Evolutionary conservation across 192 early-diverging fungal genomes (phyloP).

Genomic region (Gamsiella multidivaricata): DNA sequence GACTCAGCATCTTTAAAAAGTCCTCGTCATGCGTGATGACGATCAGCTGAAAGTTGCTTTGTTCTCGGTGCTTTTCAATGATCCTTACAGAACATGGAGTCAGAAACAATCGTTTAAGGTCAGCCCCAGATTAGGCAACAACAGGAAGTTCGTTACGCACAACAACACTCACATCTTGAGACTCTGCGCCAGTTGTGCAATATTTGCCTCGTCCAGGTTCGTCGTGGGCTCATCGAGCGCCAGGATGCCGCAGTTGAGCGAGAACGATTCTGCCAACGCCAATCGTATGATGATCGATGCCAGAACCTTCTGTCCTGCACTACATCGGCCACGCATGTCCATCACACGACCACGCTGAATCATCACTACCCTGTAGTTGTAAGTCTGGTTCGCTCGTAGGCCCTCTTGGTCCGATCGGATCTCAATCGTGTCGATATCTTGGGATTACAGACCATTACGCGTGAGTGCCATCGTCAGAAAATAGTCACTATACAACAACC

Average conservation of each 20-base stretch:
- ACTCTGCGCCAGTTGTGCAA: conserved; percentile 84
- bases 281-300: conserved; percentile 95
- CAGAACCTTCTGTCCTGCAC: conserved; percentile 97
- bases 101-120: no score
- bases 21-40: conserved; percentile 98
- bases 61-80: conserved; percentile 79
- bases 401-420: conserved; percentile 91
- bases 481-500: no score
- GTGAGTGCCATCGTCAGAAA: neutral
- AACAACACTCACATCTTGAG: conserved; percentile 69
- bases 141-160: no score
- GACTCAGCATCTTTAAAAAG: conserved; percentile 87
- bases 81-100: conserved; percentile 61
- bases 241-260: conserved; percentile 91
- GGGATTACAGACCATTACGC: neutral
- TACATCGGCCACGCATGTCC: conserved; percentile 96
- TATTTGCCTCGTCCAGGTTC: conserved; percentile 92
- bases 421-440: conserved; percentile 97
- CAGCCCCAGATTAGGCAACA: no score
- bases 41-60: conserved; percentile 96
- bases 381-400: conserved; percentile 73
- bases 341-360: conserved; percentile 83
- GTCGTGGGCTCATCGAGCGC: conserved; percentile 98
- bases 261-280: conserved; percentile 95
- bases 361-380: conserved; percentile 88